phyloP scores from a whole-genome alignment of 208 protist species.

The Acanthamoeba quina region DNA sequence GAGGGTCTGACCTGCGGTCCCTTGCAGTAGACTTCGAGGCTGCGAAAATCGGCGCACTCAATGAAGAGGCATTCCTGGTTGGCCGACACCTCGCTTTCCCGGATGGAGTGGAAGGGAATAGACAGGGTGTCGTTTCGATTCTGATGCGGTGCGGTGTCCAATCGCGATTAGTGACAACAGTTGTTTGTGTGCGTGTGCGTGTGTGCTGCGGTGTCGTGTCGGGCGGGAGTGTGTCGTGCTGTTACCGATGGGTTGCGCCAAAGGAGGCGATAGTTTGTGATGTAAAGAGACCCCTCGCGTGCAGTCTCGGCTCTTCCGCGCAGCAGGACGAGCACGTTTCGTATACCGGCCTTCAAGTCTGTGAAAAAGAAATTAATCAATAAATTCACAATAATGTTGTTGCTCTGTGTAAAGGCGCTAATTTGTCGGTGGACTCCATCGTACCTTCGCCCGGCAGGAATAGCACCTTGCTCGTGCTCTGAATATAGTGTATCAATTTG shows the following conservation, averaged over 20 bases:
- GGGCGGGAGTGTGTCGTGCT: neutral
- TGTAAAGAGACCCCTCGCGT: constrained; percentile 51
- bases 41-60: constrained; percentile 41
- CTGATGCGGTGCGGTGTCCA: neutral
- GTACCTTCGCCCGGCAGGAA: constrained; percentile 70
- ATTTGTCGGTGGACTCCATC: neutral
- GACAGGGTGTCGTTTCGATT: constrained; percentile 26
- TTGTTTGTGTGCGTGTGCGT: no score
- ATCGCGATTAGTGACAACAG: no score
- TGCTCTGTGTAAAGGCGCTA: neutral
- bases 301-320: constrained; percentile 33
- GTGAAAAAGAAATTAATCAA: neutral
- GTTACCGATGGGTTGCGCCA: constrained; percentile 57
- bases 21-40: constrained; percentile 64
- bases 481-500: neutral
- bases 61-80: constrained; percentile 43
- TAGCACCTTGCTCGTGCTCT: constrained; percentile 58
- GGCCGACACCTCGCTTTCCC: constrained; percentile 14
- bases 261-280: constrained; percentile 65
- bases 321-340: constrained; percentile 44
- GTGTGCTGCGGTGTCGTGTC: neutral
- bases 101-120: constrained; percentile 8
- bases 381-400: neutral
- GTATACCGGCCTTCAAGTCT: constrained; percentile 50
- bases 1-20: neutral